These are phyloP conservation scores for Claviceps digitariae DNA, from an alignment of 2,329 filamentous ascomycete species.

Conservation along the genomic window DNA sequence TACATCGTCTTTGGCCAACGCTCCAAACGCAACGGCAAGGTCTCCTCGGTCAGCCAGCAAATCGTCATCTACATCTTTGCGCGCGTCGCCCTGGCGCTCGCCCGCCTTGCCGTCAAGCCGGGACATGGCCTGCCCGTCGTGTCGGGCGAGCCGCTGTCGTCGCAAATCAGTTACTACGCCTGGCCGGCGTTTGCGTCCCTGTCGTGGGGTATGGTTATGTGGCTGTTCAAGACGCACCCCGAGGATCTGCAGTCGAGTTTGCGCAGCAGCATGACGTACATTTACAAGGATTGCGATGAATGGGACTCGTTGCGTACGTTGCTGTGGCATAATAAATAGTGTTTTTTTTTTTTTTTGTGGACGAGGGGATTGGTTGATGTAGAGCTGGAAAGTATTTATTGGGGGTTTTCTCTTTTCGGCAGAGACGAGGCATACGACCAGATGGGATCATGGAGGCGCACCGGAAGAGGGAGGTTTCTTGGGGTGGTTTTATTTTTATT, in stretches of 20 bases:
- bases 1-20: constrained; percentile 78
- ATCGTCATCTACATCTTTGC: constrained; percentile 98
- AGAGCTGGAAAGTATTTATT: too few species aligned
- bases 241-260: constrained; percentile 84
- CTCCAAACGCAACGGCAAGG: constrained; percentile 48
- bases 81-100: constrained; percentile 71
- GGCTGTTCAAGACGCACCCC: constrained; percentile 83
- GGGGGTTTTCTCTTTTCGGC: too few species aligned
- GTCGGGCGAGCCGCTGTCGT: constrained; percentile 33
- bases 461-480: too few species aligned
- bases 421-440: too few species aligned
- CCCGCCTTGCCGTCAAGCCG: constrained; percentile 66
- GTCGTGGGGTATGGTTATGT: constrained; percentile 92
- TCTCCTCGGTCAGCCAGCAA: constrained; percentile 80
- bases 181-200: constrained; percentile 89
- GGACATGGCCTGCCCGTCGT: constrained; percentile 35
- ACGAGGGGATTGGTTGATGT: too few species aligned
- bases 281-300: constrained; percentile 78
- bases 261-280: constrained; percentile 93
- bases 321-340: constrained; percentile 66
- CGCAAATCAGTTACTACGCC: constrained; percentile 51
- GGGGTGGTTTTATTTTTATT: background rate
- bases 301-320: constrained; percentile 83
- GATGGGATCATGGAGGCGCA: too few species aligned
- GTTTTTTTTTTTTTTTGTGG: background rate